A percentile compares a stretch with the other conserved stretches of the same genome.
These are phyloP conservation scores for Vitellaria paradoxa DNA, from an alignment of 179 eudicot species.

Conservation along the genomic window DNA sequence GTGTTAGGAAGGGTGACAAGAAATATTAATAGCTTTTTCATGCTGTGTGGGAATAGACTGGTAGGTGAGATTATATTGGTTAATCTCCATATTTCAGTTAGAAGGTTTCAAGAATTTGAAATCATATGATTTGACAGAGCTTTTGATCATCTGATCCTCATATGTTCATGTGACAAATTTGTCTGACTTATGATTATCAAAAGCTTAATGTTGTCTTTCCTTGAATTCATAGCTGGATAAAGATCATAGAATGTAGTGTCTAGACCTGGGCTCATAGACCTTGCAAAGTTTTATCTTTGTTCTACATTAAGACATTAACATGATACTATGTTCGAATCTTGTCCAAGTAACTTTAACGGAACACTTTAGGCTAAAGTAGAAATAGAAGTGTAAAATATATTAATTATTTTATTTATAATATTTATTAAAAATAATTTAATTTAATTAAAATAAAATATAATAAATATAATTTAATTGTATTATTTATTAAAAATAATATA, in stretches of 20 bases:
- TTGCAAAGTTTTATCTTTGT: not conserved
- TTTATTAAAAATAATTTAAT: no score
- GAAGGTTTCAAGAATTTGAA: not conserved
- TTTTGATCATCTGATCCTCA: not conserved
- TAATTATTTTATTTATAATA: no score
- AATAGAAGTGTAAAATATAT: no score
- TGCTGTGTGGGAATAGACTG: not conserved
- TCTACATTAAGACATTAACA: not conserved
- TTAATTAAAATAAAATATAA: no score
- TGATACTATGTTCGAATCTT: no score
- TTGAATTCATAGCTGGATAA: not conserved
- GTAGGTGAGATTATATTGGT: not conserved
- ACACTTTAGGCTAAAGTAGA: no score
- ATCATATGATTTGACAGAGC: not conserved
- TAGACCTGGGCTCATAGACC: not conserved
- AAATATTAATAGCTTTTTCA: conserved; percentile 1
- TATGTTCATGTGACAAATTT: not conserved
- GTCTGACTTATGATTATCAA: no score
- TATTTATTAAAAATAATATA: no score
- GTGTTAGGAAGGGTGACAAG: not conserved
- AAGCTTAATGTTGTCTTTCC: not conserved
- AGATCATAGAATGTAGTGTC: not conserved
- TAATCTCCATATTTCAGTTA: not conserved
- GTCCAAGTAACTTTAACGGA: no score
- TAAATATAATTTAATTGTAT: no score